Percentiles rank a stretch among this genome's conserved stretches.
Evolutionary conservation across 1,284 basidiomycete species (phyloP).

Genomic region (Serendipita sp.): DNA sequence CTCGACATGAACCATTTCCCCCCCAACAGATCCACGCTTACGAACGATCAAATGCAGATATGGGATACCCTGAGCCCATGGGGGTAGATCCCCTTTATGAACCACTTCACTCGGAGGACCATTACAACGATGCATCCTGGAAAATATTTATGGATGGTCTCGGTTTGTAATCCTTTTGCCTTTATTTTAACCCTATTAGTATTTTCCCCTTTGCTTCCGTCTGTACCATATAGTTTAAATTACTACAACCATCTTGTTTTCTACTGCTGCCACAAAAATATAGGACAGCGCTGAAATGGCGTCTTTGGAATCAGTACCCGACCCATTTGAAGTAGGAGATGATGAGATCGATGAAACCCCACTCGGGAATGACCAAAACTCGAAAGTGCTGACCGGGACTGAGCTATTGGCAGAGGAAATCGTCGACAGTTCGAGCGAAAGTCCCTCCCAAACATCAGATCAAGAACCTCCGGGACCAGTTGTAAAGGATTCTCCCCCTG

Average conservation of each 20-base stretch:
- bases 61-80: not conserved
- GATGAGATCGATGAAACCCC: not conserved
- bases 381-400: not conserved
- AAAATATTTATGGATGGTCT: not conserved
- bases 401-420: not conserved
- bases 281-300: not conserved
- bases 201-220: too few relatives aligned
- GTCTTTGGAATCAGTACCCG: not conserved
- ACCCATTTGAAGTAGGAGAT: not conserved
- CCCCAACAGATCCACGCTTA: not conserved
- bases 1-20: too few relatives aligned
- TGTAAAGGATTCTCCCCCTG: not conserved
- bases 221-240: too few relatives aligned
- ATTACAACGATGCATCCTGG: not conserved
- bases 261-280: not conserved
- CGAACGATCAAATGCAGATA: not conserved
- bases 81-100: not conserved
- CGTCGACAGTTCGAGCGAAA: not conserved
- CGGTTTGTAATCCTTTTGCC: not conserved
- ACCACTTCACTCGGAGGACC: not conserved
- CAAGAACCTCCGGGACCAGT: not conserved
- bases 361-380: too few relatives aligned
- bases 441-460: not conserved
- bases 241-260: too few relatives aligned
- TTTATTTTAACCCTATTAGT: not conserved